These are phyloP conservation scores for Daldinia eschscholtzii DNA, from an alignment of 2,329 filamentous ascomycete species.

Conservation along the genomic window DNA sequence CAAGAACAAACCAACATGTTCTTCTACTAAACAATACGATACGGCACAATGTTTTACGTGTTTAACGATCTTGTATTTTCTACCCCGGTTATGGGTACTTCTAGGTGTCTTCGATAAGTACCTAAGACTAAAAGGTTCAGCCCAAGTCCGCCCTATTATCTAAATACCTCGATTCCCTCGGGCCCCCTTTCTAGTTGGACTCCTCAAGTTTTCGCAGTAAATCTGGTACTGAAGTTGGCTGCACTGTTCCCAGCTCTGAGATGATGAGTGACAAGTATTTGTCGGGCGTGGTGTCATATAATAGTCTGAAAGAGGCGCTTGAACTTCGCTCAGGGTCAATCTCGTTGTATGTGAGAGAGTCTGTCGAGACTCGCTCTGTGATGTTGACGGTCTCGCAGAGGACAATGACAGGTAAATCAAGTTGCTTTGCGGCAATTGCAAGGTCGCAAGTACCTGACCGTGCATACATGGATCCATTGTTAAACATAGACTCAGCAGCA, in stretches of 20 bases:
- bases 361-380: constrained; percentile 84
- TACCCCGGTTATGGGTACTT: constrained; percentile 11
- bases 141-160: constrained; percentile 25
- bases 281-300: constrained; percentile 93
- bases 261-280: constrained; percentile 90
- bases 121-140: constrained; percentile 2
- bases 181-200: constrained; percentile 57
- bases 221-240: constrained; percentile 84
- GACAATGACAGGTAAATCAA: constrained; percentile 84
- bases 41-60: constrained; percentile 10
- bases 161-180: constrained; percentile 25
- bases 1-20: constrained; percentile 23
- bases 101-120: constrained; percentile 11
- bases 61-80: constrained; percentile 27
- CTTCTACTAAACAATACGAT: constrained; percentile 4
- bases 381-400: constrained; percentile 97
- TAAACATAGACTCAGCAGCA: constrained; percentile 94
- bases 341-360: constrained; percentile 95
- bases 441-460: constrained; percentile 88
- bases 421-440: constrained; percentile 82
- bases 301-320: constrained; percentile 69
- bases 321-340: constrained; percentile 80
- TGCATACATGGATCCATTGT: constrained; percentile 91
- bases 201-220: constrained; percentile 70
- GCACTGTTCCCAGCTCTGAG: constrained; percentile 89